Evolutionary conservation across 305 asterid genomes (phyloP).

Genomic region (Fraxinus dipetala): DNA sequence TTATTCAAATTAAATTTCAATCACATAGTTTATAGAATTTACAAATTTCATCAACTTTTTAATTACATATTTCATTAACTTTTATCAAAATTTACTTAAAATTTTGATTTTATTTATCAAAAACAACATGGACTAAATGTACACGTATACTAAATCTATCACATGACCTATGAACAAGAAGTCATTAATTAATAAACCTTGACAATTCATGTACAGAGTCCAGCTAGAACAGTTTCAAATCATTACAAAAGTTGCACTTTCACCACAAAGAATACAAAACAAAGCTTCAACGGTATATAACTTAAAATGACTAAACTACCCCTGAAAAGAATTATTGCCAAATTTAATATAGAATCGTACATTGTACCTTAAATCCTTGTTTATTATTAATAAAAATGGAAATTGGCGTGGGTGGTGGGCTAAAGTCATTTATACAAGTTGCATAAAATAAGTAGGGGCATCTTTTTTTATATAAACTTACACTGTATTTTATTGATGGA

Average conservation of each 20-base stretch:
- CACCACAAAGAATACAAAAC: neutral
- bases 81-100: neutral
- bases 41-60: too few relatives aligned
- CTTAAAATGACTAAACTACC: neutral
- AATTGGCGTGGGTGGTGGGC: constrained; percentile 21
- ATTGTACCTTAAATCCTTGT: neutral
- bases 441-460: constrained; percentile 16
- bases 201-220: neutral
- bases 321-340: constrained; percentile 8
- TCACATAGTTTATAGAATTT: too few relatives aligned
- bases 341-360: neutral
- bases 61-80: too few relatives aligned
- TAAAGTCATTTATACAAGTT: constrained; percentile 2
- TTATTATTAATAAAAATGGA: constrained; percentile 1
- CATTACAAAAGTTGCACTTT: neutral
- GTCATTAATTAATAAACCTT: neutral
- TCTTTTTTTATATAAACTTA: constrained; percentile 1
- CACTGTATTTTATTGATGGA: constrained; percentile 16
- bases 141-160: neutral
- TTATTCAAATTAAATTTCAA: neutral
- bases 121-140: neutral
- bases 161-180: neutral
- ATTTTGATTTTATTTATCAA: neutral
- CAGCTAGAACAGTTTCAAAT: neutral
- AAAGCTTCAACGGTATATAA: neutral